Percentiles rank a stretch among this genome's conserved stretches.
phyloP scores from a whole-genome alignment of 1,284 basidiomycete genomes.

The Pseudozyma pruni region DNA sequence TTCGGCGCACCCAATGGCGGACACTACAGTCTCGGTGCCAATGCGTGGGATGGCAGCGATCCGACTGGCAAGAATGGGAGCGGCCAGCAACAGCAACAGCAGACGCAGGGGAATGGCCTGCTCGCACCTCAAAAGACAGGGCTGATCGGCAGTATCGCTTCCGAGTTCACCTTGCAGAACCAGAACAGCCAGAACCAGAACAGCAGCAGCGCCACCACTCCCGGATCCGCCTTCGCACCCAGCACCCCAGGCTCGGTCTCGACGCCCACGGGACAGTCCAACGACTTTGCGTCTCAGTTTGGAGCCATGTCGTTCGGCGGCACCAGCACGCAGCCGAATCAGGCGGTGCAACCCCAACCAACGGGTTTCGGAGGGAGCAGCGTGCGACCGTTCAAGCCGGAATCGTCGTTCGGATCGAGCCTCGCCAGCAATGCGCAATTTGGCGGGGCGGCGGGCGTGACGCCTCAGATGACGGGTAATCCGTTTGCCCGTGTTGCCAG shows the following conservation, averaged over 20 bases:
- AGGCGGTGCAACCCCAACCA: constrained; percentile 45
- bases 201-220: too few relatives aligned
- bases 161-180: constrained; percentile 64
- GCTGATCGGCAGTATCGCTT: constrained; percentile 67
- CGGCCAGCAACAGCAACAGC: constrained; percentile 20
- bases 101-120: constrained; percentile 7
- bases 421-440: constrained; percentile 35
- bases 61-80: constrained; percentile 15
- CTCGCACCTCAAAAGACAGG: constrained; percentile 65
- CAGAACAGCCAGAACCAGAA: constrained; percentile 10
- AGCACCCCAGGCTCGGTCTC: constrained; percentile 13
- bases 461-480: constrained; percentile 50
- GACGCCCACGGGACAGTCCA: constrained; percentile 10
- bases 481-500: constrained; percentile 44
- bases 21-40: constrained; percentile 53
- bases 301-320: constrained; percentile 41
- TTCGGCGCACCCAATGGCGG: constrained; percentile 51
- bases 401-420: constrained; percentile 49
- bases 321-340: constrained; percentile 10
- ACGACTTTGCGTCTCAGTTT: constrained; percentile 28
- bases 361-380: constrained; percentile 56
- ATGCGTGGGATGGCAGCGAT: constrained; percentile 53
- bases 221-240: constrained; percentile 6
- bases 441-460: constrained; percentile 2
- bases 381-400: constrained; percentile 54